Percentiles rank a stretch among this genome's conserved stretches.
These are phyloP conservation scores for Euphorbia pulcherrima DNA, from an alignment of 345 rosid genomes.

Conservation along the genomic window DNA sequence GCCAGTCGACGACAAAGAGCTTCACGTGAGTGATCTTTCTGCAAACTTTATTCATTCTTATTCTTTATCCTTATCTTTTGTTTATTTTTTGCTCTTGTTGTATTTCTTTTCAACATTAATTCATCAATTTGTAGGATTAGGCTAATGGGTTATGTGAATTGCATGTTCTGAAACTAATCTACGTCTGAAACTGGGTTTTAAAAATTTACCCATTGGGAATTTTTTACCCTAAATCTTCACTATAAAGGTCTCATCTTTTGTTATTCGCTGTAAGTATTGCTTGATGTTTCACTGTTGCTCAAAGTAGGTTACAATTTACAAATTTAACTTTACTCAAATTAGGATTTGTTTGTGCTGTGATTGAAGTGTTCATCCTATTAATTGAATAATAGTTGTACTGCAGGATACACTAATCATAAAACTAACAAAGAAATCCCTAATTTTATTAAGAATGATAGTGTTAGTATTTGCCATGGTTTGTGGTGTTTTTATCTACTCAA, in stretches of 20 bases:
- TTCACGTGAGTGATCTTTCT: too few species aligned
- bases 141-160: background rate
- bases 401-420: conserved; percentile 66
- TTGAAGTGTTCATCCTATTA: background rate
- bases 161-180: conserved; percentile 23
- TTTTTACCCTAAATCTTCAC: background rate
- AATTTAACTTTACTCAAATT: too few species aligned
- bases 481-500: conserved; percentile 60
- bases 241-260: background rate
- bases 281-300: too few species aligned
- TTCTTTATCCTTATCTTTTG: too few species aligned
- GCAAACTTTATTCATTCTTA: too few species aligned
- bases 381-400: conserved; percentile 15
- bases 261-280: too few species aligned
- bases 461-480: conserved; percentile 64
- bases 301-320: too few species aligned
- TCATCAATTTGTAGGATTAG: conserved; percentile 2
- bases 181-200: conserved; percentile 2
- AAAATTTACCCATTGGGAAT: background rate
- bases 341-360: too few species aligned
- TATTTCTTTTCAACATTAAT: conserved; percentile 9
- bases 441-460: conserved; percentile 65
- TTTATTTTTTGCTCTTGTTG: too few species aligned
- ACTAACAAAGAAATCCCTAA: conserved; percentile 64
- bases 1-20: too few species aligned